Base-by-base conservation (phyloP, 2,329 filamentous ascomycete species). In the Chaetothyriales sp. region DNA sequence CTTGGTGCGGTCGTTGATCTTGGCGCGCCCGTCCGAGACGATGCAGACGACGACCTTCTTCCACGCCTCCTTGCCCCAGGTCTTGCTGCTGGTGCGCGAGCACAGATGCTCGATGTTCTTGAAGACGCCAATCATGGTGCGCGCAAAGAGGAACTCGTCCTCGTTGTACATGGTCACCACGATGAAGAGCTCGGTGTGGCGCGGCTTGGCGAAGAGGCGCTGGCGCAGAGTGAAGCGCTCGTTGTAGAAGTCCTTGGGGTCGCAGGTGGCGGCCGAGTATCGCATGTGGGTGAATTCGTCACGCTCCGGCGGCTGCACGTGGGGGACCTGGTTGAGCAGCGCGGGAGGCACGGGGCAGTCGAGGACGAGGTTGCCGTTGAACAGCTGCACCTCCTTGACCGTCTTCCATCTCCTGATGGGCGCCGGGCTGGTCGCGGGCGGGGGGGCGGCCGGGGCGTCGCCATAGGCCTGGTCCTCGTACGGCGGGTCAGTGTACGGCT, bases 101-200 rank as follows among this genome's bases (percentile, higher is more conserved):
- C 92, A 95, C 86, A 98, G 95, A 74, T 90, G 89, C 67, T 95
- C 90, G 60, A 98, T 87, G 67, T 98, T 98, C 73, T 98, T 97
- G 75, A 97, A 90, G 4, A 98, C 89, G 67, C 92, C 92, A 48
- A 83, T 86, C 87, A 98, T 87, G 4, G 92, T 97, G 44, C 92
- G 82, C 20, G 92, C 89, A 65, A 98, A 95, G 54, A 95, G 75
- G 59, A 97, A 83, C 62, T 98, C 92, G 67, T 98, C 90, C 65
- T 98, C 92, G 65, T 98, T 98, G 73, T 98, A 98, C 90, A 95
- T 95, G 53, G 90, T 97, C 50, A 97, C 81, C 33, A 89, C 90
- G 62, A 97, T 95, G 69, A 97, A 95, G 1, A 97, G 74, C 70
- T 97, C 90, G 0, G 90, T 95, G 64, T 95, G 86, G 51, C 90